Conservation (phyloP, 768 basidiomycete genomes). For the Pleurotus tuoliensis region DNA sequence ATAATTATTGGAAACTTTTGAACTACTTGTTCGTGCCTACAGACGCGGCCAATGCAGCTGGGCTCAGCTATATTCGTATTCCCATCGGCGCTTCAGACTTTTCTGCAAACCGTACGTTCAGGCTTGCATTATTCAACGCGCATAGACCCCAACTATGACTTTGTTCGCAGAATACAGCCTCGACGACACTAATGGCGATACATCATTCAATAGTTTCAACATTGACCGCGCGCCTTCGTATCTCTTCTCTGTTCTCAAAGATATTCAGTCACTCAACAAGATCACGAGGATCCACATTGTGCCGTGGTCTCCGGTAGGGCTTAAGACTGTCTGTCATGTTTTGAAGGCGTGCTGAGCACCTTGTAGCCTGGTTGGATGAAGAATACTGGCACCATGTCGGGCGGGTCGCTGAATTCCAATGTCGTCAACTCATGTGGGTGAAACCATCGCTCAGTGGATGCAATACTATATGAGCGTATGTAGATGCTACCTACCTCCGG, state of each 20-base stretch:
- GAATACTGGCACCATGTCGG: conserved; percentile 58
- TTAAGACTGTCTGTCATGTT: background rate
- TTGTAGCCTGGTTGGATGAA: conserved; percentile 81
- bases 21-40: conserved; percentile 58
- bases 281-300: conserved; percentile 50
- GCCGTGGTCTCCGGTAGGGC: conserved; percentile 72
- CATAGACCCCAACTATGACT: background rate
- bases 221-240: conserved; percentile 56
- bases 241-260: conserved; percentile 57
- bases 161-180: conserved; percentile 53
- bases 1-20: conserved; percentile 56
- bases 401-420: conserved; percentile 51
- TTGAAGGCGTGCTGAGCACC: background rate
- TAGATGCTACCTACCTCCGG: conserved; percentile 70
- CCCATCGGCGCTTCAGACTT: conserved; percentile 76
- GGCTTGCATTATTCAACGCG: background rate
- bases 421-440: conserved; percentile 47
- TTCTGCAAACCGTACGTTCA: conserved; percentile 46
- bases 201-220: conserved; percentile 53
- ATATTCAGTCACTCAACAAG: conserved; percentile 58
- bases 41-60: conserved; percentile 60
- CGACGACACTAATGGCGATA: conserved; percentile 61
- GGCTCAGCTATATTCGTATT: conserved; percentile 65
- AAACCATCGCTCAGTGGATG: background rate
- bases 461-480: background rate